Conservation (phyloP, 2,329 filamentous ascomycete species). For the Calonectria henricotiae region DNA sequence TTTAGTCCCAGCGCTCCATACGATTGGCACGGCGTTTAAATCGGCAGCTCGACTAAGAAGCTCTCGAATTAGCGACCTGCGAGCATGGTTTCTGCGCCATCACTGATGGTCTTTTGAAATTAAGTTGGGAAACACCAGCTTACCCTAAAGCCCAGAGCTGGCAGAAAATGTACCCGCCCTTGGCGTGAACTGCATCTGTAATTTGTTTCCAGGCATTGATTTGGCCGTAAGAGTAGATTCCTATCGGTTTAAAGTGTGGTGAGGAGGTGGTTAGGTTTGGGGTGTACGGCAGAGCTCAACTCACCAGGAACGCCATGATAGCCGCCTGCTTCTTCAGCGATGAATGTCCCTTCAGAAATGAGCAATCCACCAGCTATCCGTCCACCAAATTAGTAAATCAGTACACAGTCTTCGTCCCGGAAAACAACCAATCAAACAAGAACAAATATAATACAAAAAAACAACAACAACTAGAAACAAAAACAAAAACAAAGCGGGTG, state of each 20-base stretch:
- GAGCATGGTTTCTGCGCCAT: neutral
- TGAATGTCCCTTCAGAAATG: conserved; percentile 65
- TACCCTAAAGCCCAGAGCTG: conserved; percentile 78
- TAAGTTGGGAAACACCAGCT: conserved; percentile 62
- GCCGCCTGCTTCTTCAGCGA: conserved; percentile 55
- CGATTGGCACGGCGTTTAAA: conserved; percentile 40
- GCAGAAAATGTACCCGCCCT: conserved; percentile 73
- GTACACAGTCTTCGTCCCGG: too few species aligned
- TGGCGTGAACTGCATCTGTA: conserved; percentile 75
- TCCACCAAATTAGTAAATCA: neutral
- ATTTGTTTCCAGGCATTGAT: conserved; percentile 74
- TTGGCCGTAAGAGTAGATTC: conserved; percentile 72
- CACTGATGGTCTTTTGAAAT: neutral
- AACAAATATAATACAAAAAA: too few species aligned
- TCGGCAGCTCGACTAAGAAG: conserved; percentile 44
- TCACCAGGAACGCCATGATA: conserved; percentile 50
- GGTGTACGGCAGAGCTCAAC: neutral
- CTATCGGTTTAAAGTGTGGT: conserved; percentile 62
- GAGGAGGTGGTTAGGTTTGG: neutral
- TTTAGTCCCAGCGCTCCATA: conserved; percentile 46
- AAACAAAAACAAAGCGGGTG: neutral
- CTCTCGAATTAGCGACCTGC: conserved; percentile 15
- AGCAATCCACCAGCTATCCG: conserved; percentile 60
- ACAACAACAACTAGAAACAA: neutral
- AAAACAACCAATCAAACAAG: too few species aligned